Evolutionary conservation across 2,329 filamentous ascomycete species (phyloP).

Genomic region (Venturia asperata): DNA sequence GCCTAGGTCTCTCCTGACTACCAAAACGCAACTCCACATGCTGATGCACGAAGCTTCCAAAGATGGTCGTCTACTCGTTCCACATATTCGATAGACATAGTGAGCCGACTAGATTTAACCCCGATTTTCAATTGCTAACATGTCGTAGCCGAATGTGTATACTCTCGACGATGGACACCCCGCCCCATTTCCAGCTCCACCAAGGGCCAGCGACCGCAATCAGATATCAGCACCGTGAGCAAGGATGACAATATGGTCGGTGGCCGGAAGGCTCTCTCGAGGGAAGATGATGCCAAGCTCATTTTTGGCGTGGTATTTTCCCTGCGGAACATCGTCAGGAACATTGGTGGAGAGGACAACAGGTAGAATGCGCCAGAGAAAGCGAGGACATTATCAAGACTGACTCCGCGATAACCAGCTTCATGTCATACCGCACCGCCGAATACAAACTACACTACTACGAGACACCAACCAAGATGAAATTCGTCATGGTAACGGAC

Average conservation of each 20-base stretch:
- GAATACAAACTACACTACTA: slow-evolving; percentile 99
- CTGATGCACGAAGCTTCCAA: neutral
- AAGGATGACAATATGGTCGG: slow-evolving; percentile 33
- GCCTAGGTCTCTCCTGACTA: neutral
- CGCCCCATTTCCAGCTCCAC: slow-evolving; percentile 41
- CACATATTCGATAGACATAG: slow-evolving; percentile 99
- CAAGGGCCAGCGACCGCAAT: slow-evolving; percentile 44
- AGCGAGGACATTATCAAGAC: neutral
- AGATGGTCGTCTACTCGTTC: slow-evolving; percentile 92
- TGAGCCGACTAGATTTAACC: slow-evolving; percentile 41
- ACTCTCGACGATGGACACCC: slow-evolving; percentile 77
- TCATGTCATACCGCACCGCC: slow-evolving; percentile 85
- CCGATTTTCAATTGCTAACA: slow-evolving; percentile 13
- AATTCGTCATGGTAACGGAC: slow-evolving; percentile 95
- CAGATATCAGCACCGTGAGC: slow-evolving; percentile 40
- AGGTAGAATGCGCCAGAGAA: slow-evolving; percentile 37
- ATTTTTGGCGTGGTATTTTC: slow-evolving; percentile 97
- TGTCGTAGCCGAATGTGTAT: slow-evolving; percentile 84
- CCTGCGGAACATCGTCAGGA: slow-evolving; percentile 90
- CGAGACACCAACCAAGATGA: slow-evolving; percentile 91
- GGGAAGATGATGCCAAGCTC: slow-evolving; percentile 85
- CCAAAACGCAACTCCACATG: neutral
- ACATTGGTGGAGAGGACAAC: slow-evolving; percentile 88
- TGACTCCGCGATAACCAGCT: slow-evolving; percentile 45
- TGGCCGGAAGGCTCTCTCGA: slow-evolving; percentile 41